Evolutionary conservation across 139 green algal genomes (phyloP).

Genomic region (Chlorella ohadii): DNA sequence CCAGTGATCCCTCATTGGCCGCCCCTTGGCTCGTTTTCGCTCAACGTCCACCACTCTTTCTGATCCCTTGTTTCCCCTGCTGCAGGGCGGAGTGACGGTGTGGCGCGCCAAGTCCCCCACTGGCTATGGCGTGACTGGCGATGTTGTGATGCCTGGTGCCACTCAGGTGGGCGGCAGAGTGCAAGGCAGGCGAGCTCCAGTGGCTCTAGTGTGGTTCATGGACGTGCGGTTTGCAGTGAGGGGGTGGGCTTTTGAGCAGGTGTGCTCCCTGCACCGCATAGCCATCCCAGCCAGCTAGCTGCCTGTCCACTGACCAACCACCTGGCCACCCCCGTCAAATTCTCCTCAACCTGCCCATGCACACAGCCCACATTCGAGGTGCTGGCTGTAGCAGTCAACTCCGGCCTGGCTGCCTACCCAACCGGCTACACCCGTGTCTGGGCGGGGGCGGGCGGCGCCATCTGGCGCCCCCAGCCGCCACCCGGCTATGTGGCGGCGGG

Average conservation of each 20-base stretch:
- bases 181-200: too few species aligned
- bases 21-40: too few species aligned
- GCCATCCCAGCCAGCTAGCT: too few species aligned
- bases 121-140: conserved; percentile 82
- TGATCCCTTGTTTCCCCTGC: too few species aligned
- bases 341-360: not conserved
- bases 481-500: conserved; percentile 83
- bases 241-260: too few species aligned
- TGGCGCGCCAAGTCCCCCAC: conserved; percentile 80
- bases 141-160: conserved; percentile 70
- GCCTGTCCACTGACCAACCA: too few species aligned
- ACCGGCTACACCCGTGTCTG: conserved; percentile 59
- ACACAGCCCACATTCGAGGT: conserved; percentile 69
- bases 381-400: conserved; percentile 81
- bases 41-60: too few species aligned
- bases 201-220: too few species aligned
- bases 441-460: conserved; percentile 38
- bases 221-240: too few species aligned
- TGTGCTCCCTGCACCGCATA: too few species aligned
- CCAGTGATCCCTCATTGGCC: too few species aligned
- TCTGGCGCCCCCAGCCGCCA: conserved; percentile 78
- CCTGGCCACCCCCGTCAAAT: too few species aligned
- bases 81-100: conserved; percentile 67
- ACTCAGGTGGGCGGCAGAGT: not conserved
- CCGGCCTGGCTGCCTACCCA: conserved; percentile 77